Percentiles rank a stretch among this genome's conserved stretches.
Conservation (phyloP, 2,329 filamentous ascomycete species). For the Periconia digitata region DNA sequence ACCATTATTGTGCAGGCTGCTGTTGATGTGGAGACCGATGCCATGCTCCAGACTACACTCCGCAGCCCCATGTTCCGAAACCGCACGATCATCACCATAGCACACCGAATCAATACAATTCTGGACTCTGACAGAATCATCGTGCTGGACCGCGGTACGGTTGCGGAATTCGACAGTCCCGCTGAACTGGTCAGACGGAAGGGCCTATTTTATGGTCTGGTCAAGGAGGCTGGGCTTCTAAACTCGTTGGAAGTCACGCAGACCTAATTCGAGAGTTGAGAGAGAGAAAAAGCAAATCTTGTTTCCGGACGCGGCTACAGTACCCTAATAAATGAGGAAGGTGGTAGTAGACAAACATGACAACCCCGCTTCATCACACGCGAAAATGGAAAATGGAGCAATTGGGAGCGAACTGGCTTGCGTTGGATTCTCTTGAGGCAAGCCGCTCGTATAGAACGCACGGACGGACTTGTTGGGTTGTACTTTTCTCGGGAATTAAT, state of each 20-base stretch:
- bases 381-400: no score
- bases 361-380: no score
- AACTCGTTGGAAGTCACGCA: constrained; percentile 27
- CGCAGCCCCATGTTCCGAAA: constrained; percentile 75
- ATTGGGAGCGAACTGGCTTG: no score
- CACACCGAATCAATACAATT: constrained; percentile 97
- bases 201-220: constrained; percentile 85
- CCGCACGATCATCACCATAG: constrained; percentile 96
- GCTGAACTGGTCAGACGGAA: constrained; percentile 71
- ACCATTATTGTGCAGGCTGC: constrained; percentile 53
- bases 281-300: no score
- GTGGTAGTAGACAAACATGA: no score
- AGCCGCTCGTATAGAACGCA: no score
- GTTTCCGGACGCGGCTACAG: no score
- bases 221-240: constrained; percentile 83
- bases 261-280: no score
- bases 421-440: no score
- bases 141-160: constrained; percentile 85
- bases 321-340: no score
- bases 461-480: no score
- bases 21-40: constrained; percentile 70
- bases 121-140: constrained; percentile 86
- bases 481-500: no score
- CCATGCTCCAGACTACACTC: constrained; percentile 64
- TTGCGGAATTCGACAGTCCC: constrained; percentile 91